Evolutionary conservation across 371 early-diverging fungal genomes (phyloP).

Genomic region (Mucor plumbeus): DNA sequence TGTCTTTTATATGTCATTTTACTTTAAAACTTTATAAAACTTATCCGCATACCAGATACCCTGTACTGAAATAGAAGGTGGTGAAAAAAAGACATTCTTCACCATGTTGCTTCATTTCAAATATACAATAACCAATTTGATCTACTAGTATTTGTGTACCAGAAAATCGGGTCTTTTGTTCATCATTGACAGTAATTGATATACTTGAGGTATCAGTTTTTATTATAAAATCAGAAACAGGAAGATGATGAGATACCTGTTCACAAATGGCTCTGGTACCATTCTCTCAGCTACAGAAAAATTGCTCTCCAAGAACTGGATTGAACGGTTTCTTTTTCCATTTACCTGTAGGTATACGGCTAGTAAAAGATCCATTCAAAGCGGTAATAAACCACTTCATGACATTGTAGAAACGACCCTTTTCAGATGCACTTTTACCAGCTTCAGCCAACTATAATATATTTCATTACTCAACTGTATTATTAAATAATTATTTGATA

Average conservation of each 20-base stretch:
- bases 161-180: slow-evolving; percentile 82
- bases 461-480: neutral
- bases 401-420: slow-evolving; percentile 75
- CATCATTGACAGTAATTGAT: slow-evolving; percentile 74
- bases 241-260: slow-evolving; percentile 84
- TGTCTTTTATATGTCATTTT: no score
- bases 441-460: slow-evolving; percentile 52
- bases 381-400: slow-evolving; percentile 81
- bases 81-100: slow-evolving; percentile 78
- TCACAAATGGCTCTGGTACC: slow-evolving; percentile 70
- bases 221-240: slow-evolving; percentile 72
- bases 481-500: neutral
- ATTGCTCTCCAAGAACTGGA: slow-evolving; percentile 85
- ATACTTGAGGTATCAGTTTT: slow-evolving; percentile 74
- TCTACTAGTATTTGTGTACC: slow-evolving; percentile 79
- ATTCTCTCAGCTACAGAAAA: slow-evolving; percentile 71
- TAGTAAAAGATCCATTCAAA: slow-evolving; percentile 73
- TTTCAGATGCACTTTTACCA: slow-evolving; percentile 57
- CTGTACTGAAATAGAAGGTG: slow-evolving; percentile 78
- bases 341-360: slow-evolving; percentile 69
- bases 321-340: slow-evolving; percentile 89
- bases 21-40: slow-evolving; percentile 1
- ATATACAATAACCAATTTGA: slow-evolving; percentile 75
- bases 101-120: slow-evolving; percentile 57
- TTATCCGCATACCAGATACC: slow-evolving; percentile 79